Base-by-base conservation (phyloP, 2,329 filamentous ascomycete species). In the Xylariales sp. region DNA sequence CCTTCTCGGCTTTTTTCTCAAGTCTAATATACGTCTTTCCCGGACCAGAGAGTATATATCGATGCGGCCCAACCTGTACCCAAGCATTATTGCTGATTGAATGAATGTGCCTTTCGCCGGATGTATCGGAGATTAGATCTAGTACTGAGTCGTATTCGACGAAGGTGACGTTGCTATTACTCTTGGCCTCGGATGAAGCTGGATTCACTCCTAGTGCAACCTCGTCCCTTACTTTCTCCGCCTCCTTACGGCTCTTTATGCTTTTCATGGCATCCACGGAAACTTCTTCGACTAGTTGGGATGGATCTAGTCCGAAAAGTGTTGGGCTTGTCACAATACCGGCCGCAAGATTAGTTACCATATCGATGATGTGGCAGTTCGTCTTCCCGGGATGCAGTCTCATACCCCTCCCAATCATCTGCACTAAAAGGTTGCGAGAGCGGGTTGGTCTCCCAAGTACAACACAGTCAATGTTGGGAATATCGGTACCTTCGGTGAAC, bases 331-430 rank as follows among this genome's bases (percentile, higher is more conserved):
- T 97, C 2, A 97, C 87, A 59, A 99, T 92, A 4, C 96, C 96
- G 0, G 90, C 92, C 59, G 90, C 89, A 28, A 98, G 83, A 45
- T 90, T 93, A 0, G 94, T 91, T 0, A 98, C 96, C 89, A 99
- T 94, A 79, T 99, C 96, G 75, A 99, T 97, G 67, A 99, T 85
- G 78, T 98, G 96, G 73, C 96, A 99, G 76, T 98, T 89, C 46
- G 90, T 82, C 80, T 99, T 99, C 12, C 87, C 91, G 0, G 90
- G 84, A 77, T 93, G 87, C 46, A 97, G 82, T 49, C 96, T 89
- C 89, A 99, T 92, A 4, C 96, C 96, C 74, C 96, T 88, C 0
- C 96, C 96, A 69, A 99, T 97, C 96, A 99, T 99, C 80, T 99
- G 96, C 0, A 98, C 89, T 1, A 99, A 87, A 2, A 99, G 83